phyloP scores from a whole-genome alignment of 1,284 basidiomycete genomes.

The Pisolithus thermaeus region DNA sequence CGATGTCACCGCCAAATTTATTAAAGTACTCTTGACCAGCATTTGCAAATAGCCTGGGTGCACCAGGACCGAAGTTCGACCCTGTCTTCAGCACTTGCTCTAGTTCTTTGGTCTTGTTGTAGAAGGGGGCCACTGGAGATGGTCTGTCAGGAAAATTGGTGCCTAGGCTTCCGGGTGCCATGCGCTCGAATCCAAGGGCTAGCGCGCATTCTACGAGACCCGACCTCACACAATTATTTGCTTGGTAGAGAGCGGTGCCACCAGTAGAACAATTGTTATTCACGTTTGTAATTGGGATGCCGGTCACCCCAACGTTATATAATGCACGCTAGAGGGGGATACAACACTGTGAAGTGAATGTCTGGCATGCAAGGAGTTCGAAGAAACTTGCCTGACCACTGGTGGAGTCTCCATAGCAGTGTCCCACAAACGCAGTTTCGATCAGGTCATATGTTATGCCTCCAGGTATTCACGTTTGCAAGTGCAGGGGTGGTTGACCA shows the following conservation, averaged over 20 bases:
- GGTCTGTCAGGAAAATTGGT: constrained; percentile 68
- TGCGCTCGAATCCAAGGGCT: constrained; percentile 84
- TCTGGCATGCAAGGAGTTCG: not conserved
- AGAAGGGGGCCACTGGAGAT: constrained; percentile 50
- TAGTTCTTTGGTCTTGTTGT: constrained; percentile 41
- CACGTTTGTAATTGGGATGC: constrained; percentile 82
- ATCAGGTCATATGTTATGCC: constrained; percentile 78
- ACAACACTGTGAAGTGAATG: not conserved
- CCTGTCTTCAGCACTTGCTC: constrained; percentile 50
- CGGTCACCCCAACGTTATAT: constrained; percentile 83
- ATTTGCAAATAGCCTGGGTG: constrained; percentile 74
- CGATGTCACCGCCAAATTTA: constrained; percentile 65
- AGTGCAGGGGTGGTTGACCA: too few relatives aligned
- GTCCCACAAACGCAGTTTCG: constrained; percentile 76
- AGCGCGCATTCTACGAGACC: constrained; percentile 73
- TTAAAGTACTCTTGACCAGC: constrained; percentile 76
- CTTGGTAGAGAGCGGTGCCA: constrained; percentile 67
- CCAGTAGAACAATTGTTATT: constrained; percentile 85
- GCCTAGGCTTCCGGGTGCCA: constrained; percentile 73
- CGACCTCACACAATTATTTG: constrained; percentile 61
- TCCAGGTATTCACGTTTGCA: constrained; percentile 18
- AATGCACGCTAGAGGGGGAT: constrained; percentile 52
- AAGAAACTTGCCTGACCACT: constrained; percentile 60
- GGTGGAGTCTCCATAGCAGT: constrained; percentile 76
- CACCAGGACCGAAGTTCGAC: constrained; percentile 61